Base-by-base conservation (phyloP, 257 asterid species). In the Salvia splendens region DNA sequence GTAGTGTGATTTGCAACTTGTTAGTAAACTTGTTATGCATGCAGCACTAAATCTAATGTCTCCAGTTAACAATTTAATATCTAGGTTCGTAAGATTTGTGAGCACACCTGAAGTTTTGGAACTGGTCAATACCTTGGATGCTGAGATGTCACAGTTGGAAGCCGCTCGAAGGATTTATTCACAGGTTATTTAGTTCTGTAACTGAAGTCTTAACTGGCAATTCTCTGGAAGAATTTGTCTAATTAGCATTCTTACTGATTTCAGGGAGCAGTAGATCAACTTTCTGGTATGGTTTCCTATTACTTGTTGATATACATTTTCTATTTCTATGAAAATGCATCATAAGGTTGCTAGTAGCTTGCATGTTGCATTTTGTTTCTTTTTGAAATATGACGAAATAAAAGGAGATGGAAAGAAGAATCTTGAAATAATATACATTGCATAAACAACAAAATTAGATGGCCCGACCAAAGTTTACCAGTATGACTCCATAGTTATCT, bases 71-170 rank as follows among this genome's bases (percentile, higher is more conserved):
- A 72, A 11, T 30, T 49, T 70, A 55, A 72, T 64, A 33, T 77
- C 58, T 80, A 91, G 97, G 87, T 91, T 88, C 73, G 95, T 91
- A 60, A 82, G 95, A 70, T 92, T 92, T 79, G 98, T 92, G 61
- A 89, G 95, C 78, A 89, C 97, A 10, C 98, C 97, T 5, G 96
- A 93, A 78, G 79, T 90, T 78, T 61, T 89, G 82, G 98, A 89
- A 76, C 76, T 83, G 73, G 95, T 85, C 45, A 85, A 77, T 71
- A 87, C 87, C n/a, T 79, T 74, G 49, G 97, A 85, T 75, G 85
- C 86, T 7, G 98, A 92, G 82, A 87, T 87, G 94, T 87, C 95
- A 28, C 98, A 89, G 73, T 73, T 92, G 75, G 98, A 92, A 86
- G 85, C 91, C 54, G 95, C 96, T 65, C 85, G 90, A 30, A 90